These are phyloP conservation scores for Dalechampia spathulata DNA, from an alignment of 441 rosid species.

Conservation along the genomic window DNA sequence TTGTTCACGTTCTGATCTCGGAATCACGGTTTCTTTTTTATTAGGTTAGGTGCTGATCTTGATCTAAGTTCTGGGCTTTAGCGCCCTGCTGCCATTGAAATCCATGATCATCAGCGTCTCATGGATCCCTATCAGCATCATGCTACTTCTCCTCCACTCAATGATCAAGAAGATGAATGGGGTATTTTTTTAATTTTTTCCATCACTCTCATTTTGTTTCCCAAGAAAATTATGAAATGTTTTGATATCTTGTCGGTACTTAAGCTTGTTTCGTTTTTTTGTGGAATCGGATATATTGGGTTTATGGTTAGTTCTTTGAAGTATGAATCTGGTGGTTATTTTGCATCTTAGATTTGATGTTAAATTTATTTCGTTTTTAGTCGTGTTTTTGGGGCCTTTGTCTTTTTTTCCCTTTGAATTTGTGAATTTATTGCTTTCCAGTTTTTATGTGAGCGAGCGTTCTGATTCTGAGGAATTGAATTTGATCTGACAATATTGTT, in stretches of 20 bases:
- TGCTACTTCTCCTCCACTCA: constrained; percentile 28
- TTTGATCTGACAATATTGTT: neutral
- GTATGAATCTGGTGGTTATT: too few relatives aligned
- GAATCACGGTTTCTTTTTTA: neutral
- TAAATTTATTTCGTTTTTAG: too few relatives aligned
- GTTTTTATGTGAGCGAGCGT: neutral
- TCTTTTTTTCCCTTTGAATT: too few relatives aligned
- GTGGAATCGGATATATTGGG: neutral
- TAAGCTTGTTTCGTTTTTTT: neutral
- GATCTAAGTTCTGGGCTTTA: constrained; percentile 36
- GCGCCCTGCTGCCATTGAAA: constrained; percentile 45
- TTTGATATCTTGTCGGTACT: constrained; percentile 11
- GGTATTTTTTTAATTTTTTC: constrained; percentile 36
- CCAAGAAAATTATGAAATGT: neutral
- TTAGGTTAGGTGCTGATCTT: constrained; percentile 12
- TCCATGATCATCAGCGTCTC: constrained; percentile 64
- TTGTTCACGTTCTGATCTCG: neutral
- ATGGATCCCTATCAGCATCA: constrained; percentile 61
- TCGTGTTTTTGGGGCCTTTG: too few relatives aligned
- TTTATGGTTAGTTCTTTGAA: too few relatives aligned
- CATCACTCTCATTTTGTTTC: constrained; percentile 13
- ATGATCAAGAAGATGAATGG: constrained; percentile 73
- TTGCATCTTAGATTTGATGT: too few relatives aligned
- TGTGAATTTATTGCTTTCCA: too few relatives aligned
- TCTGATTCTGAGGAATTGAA: neutral